A percentile compares a stretch with the other conserved stretches of the same genome.
Conservation (phyloP, 345 rosid species). For the Brassica juncea region DNA sequence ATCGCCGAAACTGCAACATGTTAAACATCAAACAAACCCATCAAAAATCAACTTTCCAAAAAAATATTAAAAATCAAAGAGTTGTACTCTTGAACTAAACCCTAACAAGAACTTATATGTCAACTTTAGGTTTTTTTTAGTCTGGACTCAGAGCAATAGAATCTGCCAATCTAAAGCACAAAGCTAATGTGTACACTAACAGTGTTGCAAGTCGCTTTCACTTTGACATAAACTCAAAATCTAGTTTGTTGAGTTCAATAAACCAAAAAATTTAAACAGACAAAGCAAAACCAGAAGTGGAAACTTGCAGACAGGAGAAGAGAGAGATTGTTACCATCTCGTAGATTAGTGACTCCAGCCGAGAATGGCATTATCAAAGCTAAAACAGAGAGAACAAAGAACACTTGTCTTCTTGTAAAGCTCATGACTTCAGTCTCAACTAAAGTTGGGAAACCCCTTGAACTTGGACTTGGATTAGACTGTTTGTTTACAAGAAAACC, state of each 20-base stretch:
- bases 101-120: constrained; percentile 21
- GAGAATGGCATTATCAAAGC: constrained; percentile 49
- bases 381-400: constrained; percentile 44
- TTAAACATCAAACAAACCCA: constrained; percentile 9
- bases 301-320: background rate
- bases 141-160: constrained; percentile 2
- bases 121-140: constrained; percentile 21
- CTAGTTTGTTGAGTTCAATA: constrained; percentile 13
- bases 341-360: constrained; percentile 53
- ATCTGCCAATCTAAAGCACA: constrained; percentile 3
- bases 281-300: background rate
- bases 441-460: background rate
- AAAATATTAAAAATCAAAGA: background rate
- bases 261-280: background rate
- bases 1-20: constrained; percentile 63
- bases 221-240: constrained; percentile 4
- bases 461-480: constrained; percentile 15
- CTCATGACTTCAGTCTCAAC: constrained; percentile 44
- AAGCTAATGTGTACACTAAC: background rate
- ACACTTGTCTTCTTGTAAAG: constrained; percentile 38
- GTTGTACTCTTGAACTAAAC: constrained; percentile 23
- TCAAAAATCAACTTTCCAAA: background rate
- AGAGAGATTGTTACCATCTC: constrained; percentile 57
- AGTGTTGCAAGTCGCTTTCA: constrained; percentile 10
- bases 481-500: constrained; percentile 4